A percentile compares a stretch with the other conserved stretches of the same genome.
These are phyloP conservation scores for Vicia faba DNA, from an alignment of 306 rosid species.

Conservation along the genomic window DNA sequence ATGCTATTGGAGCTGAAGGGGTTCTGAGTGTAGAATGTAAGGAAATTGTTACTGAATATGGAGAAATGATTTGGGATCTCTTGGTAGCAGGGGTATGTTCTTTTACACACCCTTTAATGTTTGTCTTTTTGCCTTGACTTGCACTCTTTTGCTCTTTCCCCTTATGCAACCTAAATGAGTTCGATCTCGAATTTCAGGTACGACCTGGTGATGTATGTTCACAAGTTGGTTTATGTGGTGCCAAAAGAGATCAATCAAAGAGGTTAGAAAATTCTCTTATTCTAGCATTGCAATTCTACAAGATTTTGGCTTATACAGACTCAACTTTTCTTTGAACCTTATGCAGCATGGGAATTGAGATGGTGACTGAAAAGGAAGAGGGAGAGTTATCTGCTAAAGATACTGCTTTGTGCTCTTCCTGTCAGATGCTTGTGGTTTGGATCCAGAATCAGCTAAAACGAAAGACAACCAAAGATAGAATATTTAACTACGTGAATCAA, in stretches of 20 bases:
- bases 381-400: slow-evolving; percentile 41
- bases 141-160: slow-evolving; percentile 30
- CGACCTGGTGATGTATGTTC: slow-evolving; percentile 57
- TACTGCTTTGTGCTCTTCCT: slow-evolving; percentile 58
- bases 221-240: slow-evolving; percentile 62
- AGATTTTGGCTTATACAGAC: slow-evolving; percentile 25
- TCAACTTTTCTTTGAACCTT: slow-evolving; percentile 18
- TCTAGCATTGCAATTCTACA: slow-evolving; percentile 5
- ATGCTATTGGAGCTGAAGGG: slow-evolving; percentile 94
- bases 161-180: slow-evolving; percentile 16
- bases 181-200: slow-evolving; percentile 54
- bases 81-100: slow-evolving; percentile 64
- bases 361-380: slow-evolving; percentile 61
- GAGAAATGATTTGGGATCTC: slow-evolving; percentile 84
- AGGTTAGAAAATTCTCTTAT: slow-evolving; percentile 51
- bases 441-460: slow-evolving; percentile 70
- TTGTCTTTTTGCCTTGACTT: slow-evolving; percentile 32
- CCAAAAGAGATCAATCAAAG: slow-evolving; percentile 38
- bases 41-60: slow-evolving; percentile 66
- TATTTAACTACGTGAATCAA: slow-evolving; percentile 62
- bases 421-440: slow-evolving; percentile 84
- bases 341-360: slow-evolving; percentile 65
- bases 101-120: slow-evolving; percentile 2
- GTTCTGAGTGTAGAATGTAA: slow-evolving; percentile 76
- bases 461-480: slow-evolving; percentile 59